Conservation (phyloP, 2,329 filamentous ascomycete genomes). For the Daldinia eschscholtzii region DNA sequence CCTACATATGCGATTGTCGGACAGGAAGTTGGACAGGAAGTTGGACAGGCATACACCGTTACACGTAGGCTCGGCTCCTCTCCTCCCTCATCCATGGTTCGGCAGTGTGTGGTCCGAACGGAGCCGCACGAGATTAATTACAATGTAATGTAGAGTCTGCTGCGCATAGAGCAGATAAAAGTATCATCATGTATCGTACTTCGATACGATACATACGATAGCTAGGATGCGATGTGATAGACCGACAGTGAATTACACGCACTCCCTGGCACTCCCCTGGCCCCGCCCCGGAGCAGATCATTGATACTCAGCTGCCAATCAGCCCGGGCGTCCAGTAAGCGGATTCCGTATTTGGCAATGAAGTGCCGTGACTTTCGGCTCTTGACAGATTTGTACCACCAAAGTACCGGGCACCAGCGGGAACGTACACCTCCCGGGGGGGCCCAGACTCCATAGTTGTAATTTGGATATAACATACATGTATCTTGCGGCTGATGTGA, state of each 20-base stretch:
- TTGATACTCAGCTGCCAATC: slow-evolving; percentile 21
- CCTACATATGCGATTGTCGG: slow-evolving; percentile 13
- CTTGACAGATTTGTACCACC: slow-evolving; percentile 37
- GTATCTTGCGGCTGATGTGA: slow-evolving; percentile 44
- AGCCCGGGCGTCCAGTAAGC: slow-evolving; percentile 23
- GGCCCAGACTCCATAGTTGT: slow-evolving; percentile 14
- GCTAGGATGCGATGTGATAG: slow-evolving; percentile 17
- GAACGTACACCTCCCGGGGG: slow-evolving; percentile 23
- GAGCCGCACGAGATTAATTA: slow-evolving; percentile 40
- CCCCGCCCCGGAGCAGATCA: slow-evolving; percentile 27
- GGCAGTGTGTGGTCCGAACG: slow-evolving; percentile 39
- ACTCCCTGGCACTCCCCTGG: slow-evolving; percentile 16
- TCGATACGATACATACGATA: slow-evolving; percentile 4
- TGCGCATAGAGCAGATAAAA: slow-evolving; percentile 17
- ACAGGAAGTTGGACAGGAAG: slow-evolving; percentile 3
- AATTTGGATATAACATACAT: slow-evolving; percentile 30
- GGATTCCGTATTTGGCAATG: slow-evolving; percentile 31
- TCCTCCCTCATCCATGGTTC: slow-evolving; percentile 38
- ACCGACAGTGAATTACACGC: slow-evolving; percentile 21
- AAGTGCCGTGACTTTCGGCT: slow-evolving; percentile 27
- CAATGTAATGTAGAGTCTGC: slow-evolving; percentile 10
- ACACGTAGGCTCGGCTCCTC: slow-evolving; percentile 40
- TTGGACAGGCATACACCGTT: slow-evolving; percentile 13
- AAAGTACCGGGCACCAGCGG: slow-evolving; percentile 28
- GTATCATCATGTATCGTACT: neutral